Evolutionary conservation across 148 eudicot species (phyloP).

Genomic region (Vaccinium vitisidaea): DNA sequence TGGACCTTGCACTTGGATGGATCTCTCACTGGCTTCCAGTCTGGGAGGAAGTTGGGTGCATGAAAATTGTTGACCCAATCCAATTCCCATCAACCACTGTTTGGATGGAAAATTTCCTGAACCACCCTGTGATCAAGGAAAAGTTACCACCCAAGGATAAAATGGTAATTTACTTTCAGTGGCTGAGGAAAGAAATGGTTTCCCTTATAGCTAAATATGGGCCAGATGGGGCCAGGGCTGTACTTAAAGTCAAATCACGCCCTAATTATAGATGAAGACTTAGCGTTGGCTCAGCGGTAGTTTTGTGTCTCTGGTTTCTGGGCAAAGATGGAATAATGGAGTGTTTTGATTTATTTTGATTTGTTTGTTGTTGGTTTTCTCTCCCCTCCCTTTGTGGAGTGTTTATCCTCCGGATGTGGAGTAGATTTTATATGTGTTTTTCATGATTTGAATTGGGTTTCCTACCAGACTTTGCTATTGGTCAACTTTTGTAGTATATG

Average conservation of each 20-base stretch:
- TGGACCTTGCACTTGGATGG: slow-evolving; percentile 30
- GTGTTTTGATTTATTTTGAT: too few relatives aligned
- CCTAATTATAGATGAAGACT: neutral
- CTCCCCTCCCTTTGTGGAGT: too few relatives aligned
- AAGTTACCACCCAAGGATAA: slow-evolving; percentile 26
- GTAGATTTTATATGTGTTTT: too few relatives aligned
- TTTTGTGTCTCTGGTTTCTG: too few relatives aligned
- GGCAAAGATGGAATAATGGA: too few relatives aligned
- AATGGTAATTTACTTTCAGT: slow-evolving; percentile 9
- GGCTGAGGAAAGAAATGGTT: neutral
- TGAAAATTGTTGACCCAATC: slow-evolving; percentile 22
- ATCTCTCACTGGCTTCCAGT: slow-evolving; percentile 14
- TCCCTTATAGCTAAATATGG: neutral
- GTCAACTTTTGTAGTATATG: too few relatives aligned
- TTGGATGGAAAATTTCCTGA: slow-evolving; percentile 26
- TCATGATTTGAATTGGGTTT: too few relatives aligned
- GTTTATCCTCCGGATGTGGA: too few relatives aligned
- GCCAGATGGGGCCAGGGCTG: neutral
- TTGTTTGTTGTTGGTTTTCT: too few relatives aligned
- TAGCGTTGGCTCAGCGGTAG: too few relatives aligned
- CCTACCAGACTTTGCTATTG: too few relatives aligned
- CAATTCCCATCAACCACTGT: slow-evolving; percentile 23
- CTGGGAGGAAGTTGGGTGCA: slow-evolving; percentile 28
- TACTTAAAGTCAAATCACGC: neutral
- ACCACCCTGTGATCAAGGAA: slow-evolving; percentile 16